Conservation (phyloP, 2,329 filamentous ascomycete genomes). For the Penicillium sp. region DNA sequence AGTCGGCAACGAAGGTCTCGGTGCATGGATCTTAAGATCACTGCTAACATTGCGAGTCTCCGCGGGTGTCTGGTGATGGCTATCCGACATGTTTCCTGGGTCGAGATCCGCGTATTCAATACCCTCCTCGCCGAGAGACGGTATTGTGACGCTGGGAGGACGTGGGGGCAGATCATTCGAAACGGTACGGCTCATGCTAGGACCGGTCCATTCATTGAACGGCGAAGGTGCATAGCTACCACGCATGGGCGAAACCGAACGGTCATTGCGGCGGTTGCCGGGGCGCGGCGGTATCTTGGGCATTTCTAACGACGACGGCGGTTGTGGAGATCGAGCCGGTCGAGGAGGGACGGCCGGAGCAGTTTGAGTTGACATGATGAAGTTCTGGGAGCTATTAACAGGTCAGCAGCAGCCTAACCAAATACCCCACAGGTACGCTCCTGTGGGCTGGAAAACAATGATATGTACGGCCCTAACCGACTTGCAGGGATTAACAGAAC, state of each 20-base stretch:
- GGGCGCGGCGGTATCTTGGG: slow-evolving; percentile 81
- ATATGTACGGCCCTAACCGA: neutral
- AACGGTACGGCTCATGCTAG: slow-evolving; percentile 30
- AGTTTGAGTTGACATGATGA: slow-evolving; percentile 44
- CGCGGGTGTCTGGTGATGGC: slow-evolving; percentile 53
- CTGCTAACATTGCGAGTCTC: slow-evolving; percentile 76
- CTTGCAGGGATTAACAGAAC: slow-evolving; percentile 1
- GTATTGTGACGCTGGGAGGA: slow-evolving; percentile 74
- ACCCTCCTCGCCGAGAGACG: slow-evolving; percentile 85
- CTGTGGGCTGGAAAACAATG: neutral
- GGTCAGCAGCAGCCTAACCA: slow-evolving; percentile 17
- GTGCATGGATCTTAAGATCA: slow-evolving; percentile 83
- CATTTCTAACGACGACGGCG: slow-evolving; percentile 49
- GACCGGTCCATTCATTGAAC: slow-evolving; percentile 65
- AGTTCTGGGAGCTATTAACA: slow-evolving; percentile 3
- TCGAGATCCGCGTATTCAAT: slow-evolving; percentile 73
- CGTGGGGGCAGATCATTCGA: slow-evolving; percentile 50
- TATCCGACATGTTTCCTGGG: slow-evolving; percentile 45
- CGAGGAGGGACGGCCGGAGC: slow-evolving; percentile 62
- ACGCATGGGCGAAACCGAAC: slow-evolving; percentile 72
- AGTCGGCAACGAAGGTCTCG: slow-evolving; percentile 78
- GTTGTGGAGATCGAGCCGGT: slow-evolving; percentile 55
- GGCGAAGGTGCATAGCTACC: slow-evolving; percentile 83
- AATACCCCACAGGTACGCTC: neutral
- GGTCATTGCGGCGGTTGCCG: slow-evolving; percentile 60